Conservation (phyloP, 2,329 filamentous ascomycete genomes). For the Diaporthe australafricana region DNA sequence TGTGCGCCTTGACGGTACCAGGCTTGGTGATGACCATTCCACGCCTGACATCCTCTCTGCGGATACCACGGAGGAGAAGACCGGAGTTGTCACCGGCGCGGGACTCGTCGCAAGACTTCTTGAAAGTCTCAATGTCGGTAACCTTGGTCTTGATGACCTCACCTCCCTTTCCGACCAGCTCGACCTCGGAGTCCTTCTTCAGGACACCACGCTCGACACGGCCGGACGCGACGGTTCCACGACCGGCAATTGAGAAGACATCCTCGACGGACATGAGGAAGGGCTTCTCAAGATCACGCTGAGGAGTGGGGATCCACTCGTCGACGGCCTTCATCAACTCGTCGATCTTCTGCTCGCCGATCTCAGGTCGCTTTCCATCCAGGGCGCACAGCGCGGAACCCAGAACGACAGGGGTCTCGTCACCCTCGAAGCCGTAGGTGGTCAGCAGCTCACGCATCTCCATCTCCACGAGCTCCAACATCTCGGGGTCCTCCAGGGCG, state of each 20-base stretch:
- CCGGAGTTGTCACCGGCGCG: constrained; percentile 98
- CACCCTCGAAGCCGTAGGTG: constrained; percentile 96
- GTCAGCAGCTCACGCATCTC: constrained; percentile 98
- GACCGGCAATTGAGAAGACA: constrained; percentile 89
- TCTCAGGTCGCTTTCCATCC: constrained; percentile 86
- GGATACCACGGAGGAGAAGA: constrained; percentile 93
- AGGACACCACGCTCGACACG: constrained; percentile 95
- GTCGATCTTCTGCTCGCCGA: constrained; percentile 89
- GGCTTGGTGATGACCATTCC: constrained; percentile 95
- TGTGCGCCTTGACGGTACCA: constrained; percentile 85
- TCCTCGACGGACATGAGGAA: constrained; percentile 99
- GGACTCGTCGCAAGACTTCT: constrained; percentile 98
- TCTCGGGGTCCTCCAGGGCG: constrained; percentile 96
- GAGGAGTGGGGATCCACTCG: constrained; percentile 93
- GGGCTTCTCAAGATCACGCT: constrained; percentile 95
- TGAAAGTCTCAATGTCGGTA: constrained; percentile 99
- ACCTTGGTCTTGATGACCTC: constrained; percentile 97
- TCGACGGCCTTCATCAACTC: constrained; percentile 92
- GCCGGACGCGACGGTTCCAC: constrained; percentile 96
- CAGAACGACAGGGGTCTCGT: constrained; percentile 97
- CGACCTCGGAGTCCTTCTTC: constrained; percentile 94
- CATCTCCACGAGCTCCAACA: constrained; percentile 99
- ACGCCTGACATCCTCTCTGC: constrained; percentile 92
- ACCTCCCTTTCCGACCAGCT: constrained; percentile 88
- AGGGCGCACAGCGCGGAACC: constrained; percentile 96